Evolutionary conservation across 768 basidiomycete species (phyloP).

Genomic region (Leccinum subgranulosum): DNA sequence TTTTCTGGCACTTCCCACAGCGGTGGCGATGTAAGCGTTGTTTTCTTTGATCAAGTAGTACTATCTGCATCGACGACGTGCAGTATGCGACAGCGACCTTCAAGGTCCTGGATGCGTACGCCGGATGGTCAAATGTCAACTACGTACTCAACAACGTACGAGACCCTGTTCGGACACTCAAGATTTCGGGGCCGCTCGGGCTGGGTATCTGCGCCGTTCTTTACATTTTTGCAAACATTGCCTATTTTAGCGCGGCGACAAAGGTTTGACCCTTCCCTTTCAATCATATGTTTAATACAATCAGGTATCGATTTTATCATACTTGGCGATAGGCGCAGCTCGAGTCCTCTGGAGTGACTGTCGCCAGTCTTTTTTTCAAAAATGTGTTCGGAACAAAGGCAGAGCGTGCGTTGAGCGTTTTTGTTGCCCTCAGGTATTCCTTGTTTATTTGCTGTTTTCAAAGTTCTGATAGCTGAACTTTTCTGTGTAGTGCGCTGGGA

Average conservation of each 20-base stretch:
- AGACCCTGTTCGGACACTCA: conserved; percentile 57
- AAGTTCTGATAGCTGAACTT: background rate
- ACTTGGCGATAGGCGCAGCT: conserved; percentile 39
- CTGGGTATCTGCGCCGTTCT: conserved; percentile 50
- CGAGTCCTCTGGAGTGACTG: conserved; percentile 45
- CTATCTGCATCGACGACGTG: background rate
- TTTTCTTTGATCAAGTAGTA: background rate
- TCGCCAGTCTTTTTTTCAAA: conserved; percentile 58
- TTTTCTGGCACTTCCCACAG: conserved; percentile 56
- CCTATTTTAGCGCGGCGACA: conserved; percentile 46
- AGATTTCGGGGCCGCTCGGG: conserved; percentile 59
- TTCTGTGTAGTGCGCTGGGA: conserved; percentile 34
- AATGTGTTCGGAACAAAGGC: conserved; percentile 56
- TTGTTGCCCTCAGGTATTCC: conserved; percentile 52
- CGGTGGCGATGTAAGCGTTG: conserved; percentile 40
- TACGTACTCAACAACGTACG: conserved; percentile 47
- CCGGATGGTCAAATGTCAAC: conserved; percentile 56
- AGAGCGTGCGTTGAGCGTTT: conserved; percentile 52
- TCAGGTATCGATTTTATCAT: background rate
- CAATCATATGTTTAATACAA: background rate
- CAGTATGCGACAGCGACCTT: conserved; percentile 61
- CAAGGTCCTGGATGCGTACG: conserved; percentile 50
- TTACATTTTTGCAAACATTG: conserved; percentile 55
- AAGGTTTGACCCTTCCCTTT: conserved; percentile 12
- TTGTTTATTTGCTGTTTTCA: background rate